Base-by-base conservation (phyloP, 768 basidiomycete species). In the Tylopilus felleus region DNA sequence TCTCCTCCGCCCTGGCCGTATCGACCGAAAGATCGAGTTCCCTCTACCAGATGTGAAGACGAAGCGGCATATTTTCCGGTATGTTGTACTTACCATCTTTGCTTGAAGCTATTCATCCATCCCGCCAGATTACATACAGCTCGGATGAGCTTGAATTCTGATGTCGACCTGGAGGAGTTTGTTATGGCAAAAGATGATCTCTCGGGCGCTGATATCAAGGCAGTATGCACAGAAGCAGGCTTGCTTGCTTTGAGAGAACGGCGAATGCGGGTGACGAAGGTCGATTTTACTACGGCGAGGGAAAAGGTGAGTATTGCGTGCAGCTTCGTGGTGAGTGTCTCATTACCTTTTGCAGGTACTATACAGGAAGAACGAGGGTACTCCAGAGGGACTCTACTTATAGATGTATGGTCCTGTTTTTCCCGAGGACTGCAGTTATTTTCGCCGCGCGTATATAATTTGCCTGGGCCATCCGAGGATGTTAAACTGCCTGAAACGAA, bases 11-110 rank as follows among this genome's bases (percentile, higher is more conserved):
- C 97, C 97, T 6, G 97, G 97, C 44, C 93, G 97, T 65, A 98
- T 99, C 58, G 97, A 99, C 66, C 84, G 97, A 49, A 99, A 99
- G 78, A 99, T 99, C 48, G 97, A 97, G 69, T 97, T 96, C 77
- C 95, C 94, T 16, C 74, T 98, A 29, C 97, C 97, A 14, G 97
- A 99, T 64, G 85, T 96, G 59, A 99, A 99, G 80, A 98, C 97
- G 47, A 99, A 99, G 71, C 88, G 96, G 14, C 95, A 97, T 71
- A 99, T 99, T 69, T 98, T 99, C 86, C 81, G 85, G 89, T 89
- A 58, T 50, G 77, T 63, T 29, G 27, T 33, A 35, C 28, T 44
- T 31, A 5, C 25, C 23, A 5, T 47, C 19, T 19, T 38, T 38
- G 2, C 21, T 47, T 23, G 31, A 36, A 35, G 23, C 48, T 29